Evolutionary conservation across 31 red algal species (phyloP), one percentile per base, ranked within the genome.

Genomic region (Endocladia muricata): DNA sequence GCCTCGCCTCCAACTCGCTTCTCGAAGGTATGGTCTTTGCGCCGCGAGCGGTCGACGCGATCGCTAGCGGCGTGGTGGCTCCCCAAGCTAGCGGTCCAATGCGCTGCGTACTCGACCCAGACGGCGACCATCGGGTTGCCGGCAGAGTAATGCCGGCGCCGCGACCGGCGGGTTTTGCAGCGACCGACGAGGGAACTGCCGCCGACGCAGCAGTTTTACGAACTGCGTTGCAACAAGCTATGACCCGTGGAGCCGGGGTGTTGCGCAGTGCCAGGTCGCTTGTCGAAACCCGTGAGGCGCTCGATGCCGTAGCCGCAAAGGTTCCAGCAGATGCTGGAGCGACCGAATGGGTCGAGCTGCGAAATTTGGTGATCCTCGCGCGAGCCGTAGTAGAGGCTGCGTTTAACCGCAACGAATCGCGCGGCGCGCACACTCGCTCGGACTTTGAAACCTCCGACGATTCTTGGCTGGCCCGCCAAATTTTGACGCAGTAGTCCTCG

Each of bases 1-100:
- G 71, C 8, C 51, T 75, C 52, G 71, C 71, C n/a, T 65, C 55
- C 8, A 75, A 75, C 30, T 75, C 71, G 7, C 71, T 75, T 9
- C 29, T 75, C 5, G 71, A 75, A 30, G 51, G 54, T 11, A 63
- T 11, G 15, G 71, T 75, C 21, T 22, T 65, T 11, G 48, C 55
- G 51, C 8, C 13, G 7, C 7, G 15, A n/a, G 42, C 71, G 5
- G 26, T 17, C 6, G 51, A 55, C 7, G 55, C 60, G 15, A 75
- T 75, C 54, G 71, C 17, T 11, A 8, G 21, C 67, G 13, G 36
- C 36, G 13, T n/a, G n/a, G n/a, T n/a, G n/a, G n/a, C n/a, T n/a
- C n/a, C 13, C 13, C 13, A 9, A 49, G 6, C 60, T 29, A 75
- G 15, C 51, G 11, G 42, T 59, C 61, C 6, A 17, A 30, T 31